These are phyloP conservation scores for Anthoceros angustus DNA, from an alignment of 225 moss, liverwort and hornwort species.

Conservation along the genomic window DNA sequence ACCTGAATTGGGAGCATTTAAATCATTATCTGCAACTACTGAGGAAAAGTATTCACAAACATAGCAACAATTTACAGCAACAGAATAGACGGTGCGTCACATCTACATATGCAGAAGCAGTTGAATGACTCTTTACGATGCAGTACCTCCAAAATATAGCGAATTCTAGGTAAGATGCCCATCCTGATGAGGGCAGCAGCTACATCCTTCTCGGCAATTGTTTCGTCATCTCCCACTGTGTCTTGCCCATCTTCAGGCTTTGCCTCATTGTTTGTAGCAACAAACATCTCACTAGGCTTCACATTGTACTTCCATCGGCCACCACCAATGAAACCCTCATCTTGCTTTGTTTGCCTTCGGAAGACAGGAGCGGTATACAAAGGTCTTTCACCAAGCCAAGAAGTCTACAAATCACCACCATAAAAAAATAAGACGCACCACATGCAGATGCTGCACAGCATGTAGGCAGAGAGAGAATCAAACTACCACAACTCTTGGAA, in stretches of 20 bases:
- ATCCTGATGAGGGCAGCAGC: conserved; percentile 89
- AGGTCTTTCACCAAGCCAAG: conserved; percentile 65
- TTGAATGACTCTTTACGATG: background rate
- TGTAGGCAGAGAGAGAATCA: background rate
- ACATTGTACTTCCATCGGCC: conserved; percentile 75
- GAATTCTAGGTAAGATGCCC: conserved; percentile 82
- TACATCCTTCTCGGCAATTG: conserved; percentile 54
- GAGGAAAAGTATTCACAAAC: background rate
- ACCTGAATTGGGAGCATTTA: conserved; percentile 34
- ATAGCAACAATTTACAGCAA: background rate
- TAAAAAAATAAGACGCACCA: background rate
- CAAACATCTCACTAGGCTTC: conserved; percentile 40
- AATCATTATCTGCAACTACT: background rate
- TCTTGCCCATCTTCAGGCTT: conserved; percentile 43
- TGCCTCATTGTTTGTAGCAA: conserved; percentile 19
- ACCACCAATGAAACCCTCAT: conserved; percentile 61
- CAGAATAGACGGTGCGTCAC: background rate
- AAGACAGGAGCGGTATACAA: conserved; percentile 65
- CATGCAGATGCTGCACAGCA: too few species aligned
- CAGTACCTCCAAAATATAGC: conserved; percentile 74
- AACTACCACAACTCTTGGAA: conserved; percentile 5
- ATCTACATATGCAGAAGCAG: background rate
- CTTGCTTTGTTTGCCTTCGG: conserved; percentile 41
- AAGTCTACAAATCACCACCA: conserved; percentile 24
- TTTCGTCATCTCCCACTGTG: conserved; percentile 44